Evolutionary conservation across 2,329 filamentous ascomycete genomes (phyloP).

Genomic region (Penicillium sp.): DNA sequence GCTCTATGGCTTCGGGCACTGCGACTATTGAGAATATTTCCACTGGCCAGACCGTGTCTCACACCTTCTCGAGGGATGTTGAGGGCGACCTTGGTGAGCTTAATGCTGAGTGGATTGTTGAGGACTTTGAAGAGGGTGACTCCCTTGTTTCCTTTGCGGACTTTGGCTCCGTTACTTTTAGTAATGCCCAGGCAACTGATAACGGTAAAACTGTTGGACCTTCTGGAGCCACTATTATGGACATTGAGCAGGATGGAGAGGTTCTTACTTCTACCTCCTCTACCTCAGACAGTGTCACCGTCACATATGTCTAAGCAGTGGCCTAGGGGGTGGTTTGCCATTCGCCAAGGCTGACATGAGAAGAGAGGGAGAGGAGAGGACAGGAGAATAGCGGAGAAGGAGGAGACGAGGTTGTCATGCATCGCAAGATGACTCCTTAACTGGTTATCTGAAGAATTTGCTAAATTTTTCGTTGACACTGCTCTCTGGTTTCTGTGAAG

Average conservation of each 20-base stretch:
- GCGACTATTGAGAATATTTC: too few relatives aligned
- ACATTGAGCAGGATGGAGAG: conserved; percentile 42
- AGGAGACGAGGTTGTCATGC: not conserved
- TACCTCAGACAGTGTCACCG: conserved; percentile 15
- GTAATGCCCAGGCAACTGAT: too few relatives aligned
- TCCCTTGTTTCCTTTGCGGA: conserved; percentile 36
- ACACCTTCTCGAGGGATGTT: conserved; percentile 25
- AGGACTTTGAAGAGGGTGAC: conserved; percentile 46
- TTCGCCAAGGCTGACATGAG: not conserved
- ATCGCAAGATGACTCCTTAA: too few relatives aligned
- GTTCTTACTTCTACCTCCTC: conserved; percentile 33
- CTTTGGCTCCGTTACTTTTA: too few relatives aligned
- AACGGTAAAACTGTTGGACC: too few relatives aligned
- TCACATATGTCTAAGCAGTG: conserved; percentile 20
- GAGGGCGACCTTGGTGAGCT: conserved; percentile 49
- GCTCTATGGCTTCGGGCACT: too few relatives aligned
- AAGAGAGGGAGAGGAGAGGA: too few relatives aligned
- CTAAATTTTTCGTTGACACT: not conserved
- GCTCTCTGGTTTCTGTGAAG: not conserved
- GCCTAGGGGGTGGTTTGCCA: not conserved
- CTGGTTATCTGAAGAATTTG: not conserved
- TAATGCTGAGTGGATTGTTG: conserved; percentile 64
- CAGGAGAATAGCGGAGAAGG: too few relatives aligned
- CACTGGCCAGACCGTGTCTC: too few relatives aligned
- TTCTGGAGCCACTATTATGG: conserved; percentile 10